These are phyloP conservation scores for Dalbergia cochinchinensis DNA, from an alignment of 306 rosid species.

Conservation along the genomic window DNA sequence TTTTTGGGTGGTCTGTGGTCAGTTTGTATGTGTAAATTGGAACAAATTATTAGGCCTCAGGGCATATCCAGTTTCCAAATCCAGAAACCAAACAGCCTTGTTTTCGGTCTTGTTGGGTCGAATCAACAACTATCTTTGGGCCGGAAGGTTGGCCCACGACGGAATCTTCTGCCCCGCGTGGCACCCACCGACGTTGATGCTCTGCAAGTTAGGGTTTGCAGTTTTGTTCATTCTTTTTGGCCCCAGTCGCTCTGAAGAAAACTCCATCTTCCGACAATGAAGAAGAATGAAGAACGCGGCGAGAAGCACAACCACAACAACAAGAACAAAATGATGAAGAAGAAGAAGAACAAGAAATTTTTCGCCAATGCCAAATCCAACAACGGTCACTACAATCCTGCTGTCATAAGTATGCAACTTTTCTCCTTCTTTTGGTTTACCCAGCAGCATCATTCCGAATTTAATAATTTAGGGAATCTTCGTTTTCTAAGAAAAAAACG, in stretches of 20 bases:
- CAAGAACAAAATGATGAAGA: slow-evolving; percentile 44
- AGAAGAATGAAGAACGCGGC: slow-evolving; percentile 48
- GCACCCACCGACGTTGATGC: not conserved
- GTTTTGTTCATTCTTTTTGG: not conserved
- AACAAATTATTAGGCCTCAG: not conserved
- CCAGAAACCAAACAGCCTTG: too few species aligned
- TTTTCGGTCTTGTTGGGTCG: not conserved
- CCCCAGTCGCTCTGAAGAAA: slow-evolving; percentile 21
- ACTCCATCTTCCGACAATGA: slow-evolving; percentile 48
- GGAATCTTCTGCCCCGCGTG: not conserved
- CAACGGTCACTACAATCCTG: slow-evolving; percentile 69
- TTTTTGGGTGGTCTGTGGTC: too few species aligned
- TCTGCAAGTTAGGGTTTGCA: slow-evolving; percentile 46
- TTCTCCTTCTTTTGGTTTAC: not conserved
- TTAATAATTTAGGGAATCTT: not conserved
- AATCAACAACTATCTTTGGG: too few species aligned
- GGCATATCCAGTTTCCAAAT: not conserved
- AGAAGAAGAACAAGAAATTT: slow-evolving; percentile 53
- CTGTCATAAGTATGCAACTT: slow-evolving; percentile 70
- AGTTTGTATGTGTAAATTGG: too few species aligned
- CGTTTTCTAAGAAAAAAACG: not conserved
- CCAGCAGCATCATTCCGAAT: not conserved
- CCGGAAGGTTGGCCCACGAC: not conserved
- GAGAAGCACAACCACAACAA: slow-evolving; percentile 29
- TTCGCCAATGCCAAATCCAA: slow-evolving; percentile 71